These are phyloP conservation scores for Exophiala calicioides DNA, from an alignment of 2,329 filamentous ascomycete genomes.

Conservation along the genomic window DNA sequence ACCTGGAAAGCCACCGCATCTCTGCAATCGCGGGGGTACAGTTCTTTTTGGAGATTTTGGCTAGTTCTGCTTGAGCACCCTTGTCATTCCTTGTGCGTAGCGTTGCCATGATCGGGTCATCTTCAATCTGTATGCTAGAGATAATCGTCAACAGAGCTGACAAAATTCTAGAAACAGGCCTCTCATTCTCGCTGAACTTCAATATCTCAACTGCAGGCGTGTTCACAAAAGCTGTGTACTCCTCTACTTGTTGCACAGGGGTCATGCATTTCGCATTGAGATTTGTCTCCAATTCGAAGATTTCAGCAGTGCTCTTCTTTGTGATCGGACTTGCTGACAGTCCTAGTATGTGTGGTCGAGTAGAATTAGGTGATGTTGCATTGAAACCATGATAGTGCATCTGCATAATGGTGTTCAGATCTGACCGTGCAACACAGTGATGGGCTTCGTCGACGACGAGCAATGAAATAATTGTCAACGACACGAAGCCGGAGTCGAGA, in stretches of 20 bases:
- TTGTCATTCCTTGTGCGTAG: conserved; percentile 47
- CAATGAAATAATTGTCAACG: conserved; percentile 63
- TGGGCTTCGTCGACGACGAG: conserved; percentile 87
- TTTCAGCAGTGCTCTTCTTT: conserved; percentile 32
- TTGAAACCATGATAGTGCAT: conserved; percentile 65
- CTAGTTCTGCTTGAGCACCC: conserved; percentile 30
- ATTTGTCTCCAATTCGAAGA: conserved; percentile 63
- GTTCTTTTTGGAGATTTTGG: conserved; percentile 34
- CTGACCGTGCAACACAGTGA: conserved; percentile 65
- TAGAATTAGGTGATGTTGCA: conserved; percentile 33
- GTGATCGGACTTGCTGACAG: conserved; percentile 79
- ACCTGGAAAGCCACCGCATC: conserved; percentile 56
- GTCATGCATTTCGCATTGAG: conserved; percentile 69
- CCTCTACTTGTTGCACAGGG: conserved; percentile 67
- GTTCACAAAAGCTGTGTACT: conserved; percentile 69
- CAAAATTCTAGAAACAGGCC: conserved; percentile 39
- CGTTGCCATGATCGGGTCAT: conserved; percentile 62
- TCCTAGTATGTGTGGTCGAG: conserved; percentile 68
- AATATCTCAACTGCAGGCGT: conserved; percentile 59
- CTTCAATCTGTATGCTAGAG: conserved; percentile 53
- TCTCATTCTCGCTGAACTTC: conserved; percentile 29
- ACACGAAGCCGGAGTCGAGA: conserved; percentile 71
- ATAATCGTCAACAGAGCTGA: conserved; percentile 47
- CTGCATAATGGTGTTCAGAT: conserved; percentile 71
- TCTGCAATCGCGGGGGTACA: conserved; percentile 49